Conservation (phyloP, 2,329 filamentous ascomycete species). For the Xylariaceae sp. region DNA sequence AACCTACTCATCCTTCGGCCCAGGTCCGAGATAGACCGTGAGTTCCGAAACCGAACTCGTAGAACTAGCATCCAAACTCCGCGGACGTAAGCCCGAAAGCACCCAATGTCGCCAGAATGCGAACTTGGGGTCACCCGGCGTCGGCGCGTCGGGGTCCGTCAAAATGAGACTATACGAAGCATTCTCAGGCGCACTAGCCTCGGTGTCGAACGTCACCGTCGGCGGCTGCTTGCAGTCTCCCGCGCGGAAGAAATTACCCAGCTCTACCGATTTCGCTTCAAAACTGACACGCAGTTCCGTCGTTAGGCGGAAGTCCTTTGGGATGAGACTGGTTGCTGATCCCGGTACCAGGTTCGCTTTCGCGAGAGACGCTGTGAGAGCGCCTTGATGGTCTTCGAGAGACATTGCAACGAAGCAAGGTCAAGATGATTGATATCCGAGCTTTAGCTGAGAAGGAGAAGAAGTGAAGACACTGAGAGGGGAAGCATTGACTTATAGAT, state of each 20-base stretch:
- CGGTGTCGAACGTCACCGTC: conserved; percentile 33
- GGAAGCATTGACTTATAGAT: neutral
- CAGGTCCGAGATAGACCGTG: conserved; percentile 41
- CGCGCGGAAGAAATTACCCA: conserved; percentile 38
- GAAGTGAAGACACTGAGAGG: neutral
- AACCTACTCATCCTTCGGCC: conserved; percentile 42
- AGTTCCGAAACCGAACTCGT: conserved; percentile 22
- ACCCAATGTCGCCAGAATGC: conserved; percentile 53
- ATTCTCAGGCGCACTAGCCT: conserved; percentile 27
- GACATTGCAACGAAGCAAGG: conserved; percentile 15
- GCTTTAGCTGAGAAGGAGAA: neutral
- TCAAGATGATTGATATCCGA: no score
- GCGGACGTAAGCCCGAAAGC: conserved; percentile 36
- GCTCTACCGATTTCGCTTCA: conserved; percentile 30
- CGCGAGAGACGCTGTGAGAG: conserved; percentile 31
- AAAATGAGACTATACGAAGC: conserved; percentile 43
- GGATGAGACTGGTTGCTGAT: conserved; percentile 36
- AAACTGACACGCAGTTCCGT: conserved; percentile 36
- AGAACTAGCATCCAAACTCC: conserved; percentile 15
- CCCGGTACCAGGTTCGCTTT: conserved; percentile 38
- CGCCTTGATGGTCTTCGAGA: conserved; percentile 20
- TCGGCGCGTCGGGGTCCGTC: conserved; percentile 50
- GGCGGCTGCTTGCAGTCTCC: conserved; percentile 36
- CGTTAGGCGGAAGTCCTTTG: conserved; percentile 38
- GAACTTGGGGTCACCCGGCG: conserved; percentile 49